These are phyloP conservation scores for Magnusiomyces suaveolens DNA, from an alignment of 1,139 yeast genomes.

Conservation along the genomic window DNA sequence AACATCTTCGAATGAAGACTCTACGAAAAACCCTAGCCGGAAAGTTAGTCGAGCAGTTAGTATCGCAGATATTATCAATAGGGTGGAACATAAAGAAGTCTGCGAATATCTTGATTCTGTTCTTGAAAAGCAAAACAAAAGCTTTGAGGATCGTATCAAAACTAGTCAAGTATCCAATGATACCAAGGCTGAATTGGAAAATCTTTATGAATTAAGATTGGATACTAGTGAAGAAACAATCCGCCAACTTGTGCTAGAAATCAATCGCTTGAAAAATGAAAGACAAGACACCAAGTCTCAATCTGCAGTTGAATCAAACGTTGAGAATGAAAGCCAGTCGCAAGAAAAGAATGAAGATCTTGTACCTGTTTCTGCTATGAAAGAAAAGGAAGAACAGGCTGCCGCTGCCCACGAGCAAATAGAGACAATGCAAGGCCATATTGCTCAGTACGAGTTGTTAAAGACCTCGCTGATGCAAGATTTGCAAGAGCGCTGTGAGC, in stretches of 20 bases:
- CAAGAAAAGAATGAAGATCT: constrained; percentile 1
- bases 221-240: constrained; percentile 22
- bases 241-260: constrained; percentile 19
- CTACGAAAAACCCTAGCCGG: not conserved
- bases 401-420: constrained; percentile 19
- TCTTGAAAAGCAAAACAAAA: constrained; percentile 7
- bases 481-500: constrained; percentile 36
- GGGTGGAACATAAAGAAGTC: not conserved
- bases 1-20: not conserved
- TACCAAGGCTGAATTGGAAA: constrained; percentile 11
- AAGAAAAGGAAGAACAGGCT: constrained; percentile 14
- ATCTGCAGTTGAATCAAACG: not conserved
- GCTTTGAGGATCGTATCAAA: constrained; percentile 8
- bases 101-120: not conserved
- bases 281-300: constrained; percentile 3
- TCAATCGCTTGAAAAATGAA: constrained; percentile 18
- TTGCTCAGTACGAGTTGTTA: constrained; percentile 27
- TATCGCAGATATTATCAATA: not conserved
- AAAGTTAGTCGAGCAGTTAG: not conserved
- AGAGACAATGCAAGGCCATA: constrained; percentile 22
- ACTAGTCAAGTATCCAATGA: constrained; percentile 3
- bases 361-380: constrained; percentile 9
- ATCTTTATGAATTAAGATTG: constrained; percentile 18
- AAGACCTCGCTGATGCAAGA: constrained; percentile 36
- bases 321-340: not conserved